phyloP scores from a whole-genome alignment of 352 stramenopile species.

The Phytopythium ostracodes region DNA sequence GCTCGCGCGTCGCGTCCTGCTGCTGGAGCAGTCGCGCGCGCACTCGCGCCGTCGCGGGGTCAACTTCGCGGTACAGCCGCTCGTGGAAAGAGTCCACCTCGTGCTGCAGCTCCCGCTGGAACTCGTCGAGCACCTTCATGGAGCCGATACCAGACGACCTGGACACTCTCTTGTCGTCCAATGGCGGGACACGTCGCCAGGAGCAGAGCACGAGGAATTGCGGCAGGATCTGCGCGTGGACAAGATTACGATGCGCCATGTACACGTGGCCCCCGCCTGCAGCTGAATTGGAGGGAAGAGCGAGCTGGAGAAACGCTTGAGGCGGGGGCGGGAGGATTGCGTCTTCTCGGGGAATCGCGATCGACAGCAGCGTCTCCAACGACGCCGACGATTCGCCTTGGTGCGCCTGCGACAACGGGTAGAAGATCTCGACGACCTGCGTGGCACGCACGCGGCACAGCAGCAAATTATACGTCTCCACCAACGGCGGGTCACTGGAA shows the following conservation, averaged over 20 bases:
- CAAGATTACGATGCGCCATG: conserved; percentile 18
- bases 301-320: conserved; percentile 22
- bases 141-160: background rate
- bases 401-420: conserved; percentile 7
- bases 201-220: conserved; percentile 38
- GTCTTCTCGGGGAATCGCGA: conserved; percentile 5
- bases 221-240: conserved; percentile 21
- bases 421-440: conserved; percentile 31
- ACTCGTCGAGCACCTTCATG: conserved; percentile 3
- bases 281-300: background rate
- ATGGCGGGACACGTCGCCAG: conserved; percentile 5
- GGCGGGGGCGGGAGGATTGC: conserved; percentile 22
- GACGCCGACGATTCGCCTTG: background rate
- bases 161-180: background rate
- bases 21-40: conserved; percentile 21
- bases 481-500: background rate
- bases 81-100: conserved; percentile 31
- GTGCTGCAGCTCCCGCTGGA: conserved; percentile 18
- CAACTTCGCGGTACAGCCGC: conserved; percentile 30
- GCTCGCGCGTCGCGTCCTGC: conserved; percentile 15
- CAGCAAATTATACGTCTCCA: conserved; percentile 33
- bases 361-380: background rate
- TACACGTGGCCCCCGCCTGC: conserved; percentile 21
- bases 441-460: conserved; percentile 38
- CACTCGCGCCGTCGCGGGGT: conserved; percentile 25